Conservation (phyloP, 352 stramenopile species). For the Albugo laibachii region DNA sequence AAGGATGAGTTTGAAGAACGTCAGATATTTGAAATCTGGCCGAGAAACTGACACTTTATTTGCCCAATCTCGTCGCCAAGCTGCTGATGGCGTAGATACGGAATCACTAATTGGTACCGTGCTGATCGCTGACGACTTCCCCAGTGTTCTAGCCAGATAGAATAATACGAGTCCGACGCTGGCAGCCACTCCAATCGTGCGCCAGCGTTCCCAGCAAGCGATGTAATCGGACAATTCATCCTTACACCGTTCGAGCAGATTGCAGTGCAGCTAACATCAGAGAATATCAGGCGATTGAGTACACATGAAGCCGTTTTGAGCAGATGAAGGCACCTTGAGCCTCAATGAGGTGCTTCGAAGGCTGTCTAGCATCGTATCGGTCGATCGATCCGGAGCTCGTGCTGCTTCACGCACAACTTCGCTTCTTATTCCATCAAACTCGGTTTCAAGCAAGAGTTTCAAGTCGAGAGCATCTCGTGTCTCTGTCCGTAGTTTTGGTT, state of each 20-base stretch:
- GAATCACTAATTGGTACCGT: slow-evolving; percentile 1
- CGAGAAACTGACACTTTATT: slow-evolving; percentile 44
- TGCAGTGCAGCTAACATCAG: slow-evolving; percentile 38
- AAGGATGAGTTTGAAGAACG: slow-evolving; percentile 53
- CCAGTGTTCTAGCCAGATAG: slow-evolving; percentile 60
- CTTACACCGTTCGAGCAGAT: slow-evolving; percentile 48
- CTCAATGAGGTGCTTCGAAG: slow-evolving; percentile 58
- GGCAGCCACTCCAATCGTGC: slow-evolving; percentile 33
- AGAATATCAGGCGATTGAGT: neutral
- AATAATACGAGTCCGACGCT: slow-evolving; percentile 42
- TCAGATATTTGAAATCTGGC: slow-evolving; percentile 30
- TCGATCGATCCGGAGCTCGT: slow-evolving; percentile 57
- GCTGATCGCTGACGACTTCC: slow-evolving; percentile 9
- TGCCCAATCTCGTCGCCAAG: slow-evolving; percentile 64
- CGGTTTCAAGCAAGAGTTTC: slow-evolving; percentile 60
- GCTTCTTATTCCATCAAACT: slow-evolving; percentile 69
- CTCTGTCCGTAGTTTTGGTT: neutral
- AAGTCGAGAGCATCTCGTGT: slow-evolving; percentile 13
- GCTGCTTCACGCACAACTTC: slow-evolving; percentile 73
- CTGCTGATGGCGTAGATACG: neutral
- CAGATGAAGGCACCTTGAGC: slow-evolving; percentile 18
- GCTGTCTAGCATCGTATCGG: slow-evolving; percentile 64
- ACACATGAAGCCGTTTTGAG: neutral
- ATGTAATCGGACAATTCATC: slow-evolving; percentile 55
- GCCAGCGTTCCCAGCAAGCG: slow-evolving; percentile 51